These are phyloP conservation scores for Lachancea waltii DNA, from an alignment of 805 yeast species.

Conservation along the genomic window DNA sequence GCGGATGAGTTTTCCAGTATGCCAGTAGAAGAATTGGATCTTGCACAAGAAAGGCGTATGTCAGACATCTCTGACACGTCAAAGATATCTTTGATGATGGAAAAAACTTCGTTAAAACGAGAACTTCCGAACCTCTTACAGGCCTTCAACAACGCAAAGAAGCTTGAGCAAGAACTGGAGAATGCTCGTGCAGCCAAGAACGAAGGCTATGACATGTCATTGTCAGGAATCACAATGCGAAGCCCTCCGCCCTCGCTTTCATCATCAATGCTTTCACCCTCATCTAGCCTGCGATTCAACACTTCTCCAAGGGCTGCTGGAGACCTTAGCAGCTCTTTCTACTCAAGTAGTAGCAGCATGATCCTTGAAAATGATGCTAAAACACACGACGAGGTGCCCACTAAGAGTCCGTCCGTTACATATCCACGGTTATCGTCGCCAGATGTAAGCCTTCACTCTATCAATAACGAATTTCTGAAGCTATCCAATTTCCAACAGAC, in stretches of 20 bases:
- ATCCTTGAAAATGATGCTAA: conserved; percentile 4
- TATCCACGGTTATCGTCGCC: conserved; percentile 1
- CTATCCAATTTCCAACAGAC: conserved; percentile 4
- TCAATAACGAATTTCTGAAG: conserved; percentile 5
- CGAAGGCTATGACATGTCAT: not conserved
- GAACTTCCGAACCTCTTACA: conserved; percentile 61
- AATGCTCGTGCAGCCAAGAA: conserved; percentile 10
- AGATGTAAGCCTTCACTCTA: conserved; percentile 5
- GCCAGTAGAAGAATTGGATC: not conserved
- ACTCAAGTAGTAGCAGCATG: conserved; percentile 3
- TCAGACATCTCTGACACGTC: conserved; percentile 27
- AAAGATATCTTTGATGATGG: conserved; percentile 36
- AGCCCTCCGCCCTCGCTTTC: conserved; percentile 5
- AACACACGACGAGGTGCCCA: not conserved
- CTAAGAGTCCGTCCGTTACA: not conserved
- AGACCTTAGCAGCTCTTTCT: conserved; percentile 1
- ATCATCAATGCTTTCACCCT: conserved; percentile 4
- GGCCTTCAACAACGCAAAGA: conserved; percentile 60
- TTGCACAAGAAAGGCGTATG: conserved; percentile 12
- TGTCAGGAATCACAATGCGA: not conserved
- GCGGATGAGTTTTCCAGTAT: conserved; percentile 4
- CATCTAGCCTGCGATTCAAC: conserved; percentile 3
- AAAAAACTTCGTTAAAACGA: conserved; percentile 50
- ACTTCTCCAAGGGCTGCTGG: not conserved
- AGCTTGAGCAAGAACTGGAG: conserved; percentile 46